Percentiles rank a stretch among this genome's conserved stretches.
Evolutionary conservation across 306 rosid genomes (phyloP).

Genomic region (Urtica urens): DNA sequence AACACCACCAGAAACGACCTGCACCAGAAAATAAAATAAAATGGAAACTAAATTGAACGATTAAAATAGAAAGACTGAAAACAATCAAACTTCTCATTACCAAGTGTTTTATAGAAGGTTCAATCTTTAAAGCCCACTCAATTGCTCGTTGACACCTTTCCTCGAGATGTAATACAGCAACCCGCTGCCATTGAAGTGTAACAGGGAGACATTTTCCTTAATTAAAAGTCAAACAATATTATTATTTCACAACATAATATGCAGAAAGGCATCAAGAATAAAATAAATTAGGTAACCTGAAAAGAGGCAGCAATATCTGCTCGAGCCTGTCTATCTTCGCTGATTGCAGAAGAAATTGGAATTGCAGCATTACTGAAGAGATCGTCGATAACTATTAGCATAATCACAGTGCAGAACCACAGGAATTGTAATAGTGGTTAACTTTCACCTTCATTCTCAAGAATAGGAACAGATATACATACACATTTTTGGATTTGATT

Average conservation of each 20-base stretch:
- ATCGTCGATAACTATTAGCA: constrained; percentile 2
- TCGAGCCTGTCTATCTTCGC: constrained; percentile 55
- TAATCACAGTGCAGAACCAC: neutral
- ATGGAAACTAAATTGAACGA: constrained; percentile 10
- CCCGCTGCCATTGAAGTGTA: constrained; percentile 42
- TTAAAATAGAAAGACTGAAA: no score
- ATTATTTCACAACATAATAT: constrained; percentile 4
- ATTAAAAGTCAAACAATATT: neutral
- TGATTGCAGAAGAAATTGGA: constrained; percentile 59
- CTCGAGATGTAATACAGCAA: constrained; percentile 88
- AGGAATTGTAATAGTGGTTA: neutral
- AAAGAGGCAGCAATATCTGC: constrained; percentile 97
- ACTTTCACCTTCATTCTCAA: neutral
- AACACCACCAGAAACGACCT: constrained; percentile 96
- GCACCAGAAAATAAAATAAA: constrained; percentile 21
- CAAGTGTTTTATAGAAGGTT: constrained; percentile 74
- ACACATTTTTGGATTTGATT: constrained; percentile 78
- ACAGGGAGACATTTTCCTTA: neutral
- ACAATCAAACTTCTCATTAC: constrained; percentile 41
- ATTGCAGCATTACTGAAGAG: constrained; percentile 58
- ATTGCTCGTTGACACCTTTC: constrained; percentile 90
- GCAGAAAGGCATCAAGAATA: constrained; percentile 1
- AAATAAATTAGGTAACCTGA: constrained; percentile 46
- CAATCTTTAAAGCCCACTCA: constrained; percentile 87
- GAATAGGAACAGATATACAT: constrained; percentile 20